A percentile compares a stretch with the other conserved stretches of the same genome.
These are phyloP conservation scores for Hypholoma fasciculare DNA, from an alignment of 768 basidiomycete species.

Conservation along the genomic window DNA sequence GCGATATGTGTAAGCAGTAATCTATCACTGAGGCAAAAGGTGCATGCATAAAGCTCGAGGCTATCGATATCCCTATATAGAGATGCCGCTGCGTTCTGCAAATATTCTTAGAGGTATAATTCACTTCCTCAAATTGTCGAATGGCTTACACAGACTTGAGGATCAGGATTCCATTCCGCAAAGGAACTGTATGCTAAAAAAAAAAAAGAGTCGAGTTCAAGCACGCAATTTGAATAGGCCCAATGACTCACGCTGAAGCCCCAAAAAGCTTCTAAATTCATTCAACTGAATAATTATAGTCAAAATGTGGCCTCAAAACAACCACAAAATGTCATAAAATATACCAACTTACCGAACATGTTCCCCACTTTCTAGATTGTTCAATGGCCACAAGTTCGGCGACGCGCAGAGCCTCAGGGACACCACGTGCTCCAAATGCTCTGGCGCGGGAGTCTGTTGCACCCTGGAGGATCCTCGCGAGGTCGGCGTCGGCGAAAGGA, in stretches of 20 bases:
- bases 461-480: constrained; percentile 6
- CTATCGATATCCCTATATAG: constrained; percentile 34
- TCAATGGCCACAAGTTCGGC: constrained; percentile 58
- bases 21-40: neutral
- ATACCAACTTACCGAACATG: constrained; percentile 33
- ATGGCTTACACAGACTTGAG: constrained; percentile 2
- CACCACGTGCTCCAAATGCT: constrained; percentile 39
- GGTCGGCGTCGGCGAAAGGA: constrained; percentile 14
- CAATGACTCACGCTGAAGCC: constrained; percentile 37
- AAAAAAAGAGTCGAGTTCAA: neutral
- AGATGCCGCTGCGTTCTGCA: constrained; percentile 24
- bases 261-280: constrained; percentile 52
- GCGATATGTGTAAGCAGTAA: neutral
- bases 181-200: constrained; percentile 42
- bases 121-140: too few relatives aligned
- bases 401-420: constrained; percentile 44
- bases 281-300: constrained; percentile 31
- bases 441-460: constrained; percentile 14
- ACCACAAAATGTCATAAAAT: too few relatives aligned
- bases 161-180: constrained; percentile 52
- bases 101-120: neutral
- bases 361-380: constrained; percentile 56
- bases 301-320: too few relatives aligned
- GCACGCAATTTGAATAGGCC: neutral
- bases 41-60: constrained; percentile 31